Evolutionary conservation across 2,329 filamentous ascomycete species (phyloP).

Genomic region (Pseudogymnoascus sp.): DNA sequence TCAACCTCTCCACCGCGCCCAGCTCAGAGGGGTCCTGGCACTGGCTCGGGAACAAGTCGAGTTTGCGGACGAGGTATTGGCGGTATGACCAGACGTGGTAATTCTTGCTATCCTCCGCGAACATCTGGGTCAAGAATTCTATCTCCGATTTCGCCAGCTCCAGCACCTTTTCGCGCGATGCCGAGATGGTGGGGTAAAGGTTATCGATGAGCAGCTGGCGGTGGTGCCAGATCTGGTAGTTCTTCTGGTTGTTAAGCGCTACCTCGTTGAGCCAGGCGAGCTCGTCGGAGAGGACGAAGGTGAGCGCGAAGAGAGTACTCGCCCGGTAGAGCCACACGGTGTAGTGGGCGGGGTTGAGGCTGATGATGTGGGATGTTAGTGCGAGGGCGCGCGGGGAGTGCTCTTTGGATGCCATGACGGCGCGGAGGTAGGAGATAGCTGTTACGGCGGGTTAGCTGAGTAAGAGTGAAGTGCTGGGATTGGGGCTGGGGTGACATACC

Average conservation of each 20-base stretch:
- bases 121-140: slow-evolving; percentile 70
- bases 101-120: slow-evolving; percentile 84
- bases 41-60: slow-evolving; percentile 58
- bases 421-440: slow-evolving; percentile 88
- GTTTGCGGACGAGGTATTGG: slow-evolving; percentile 56
- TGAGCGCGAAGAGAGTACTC: slow-evolving; percentile 60
- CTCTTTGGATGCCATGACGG: slow-evolving; percentile 85
- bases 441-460: slow-evolving; percentile 3
- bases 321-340: slow-evolving; percentile 97
- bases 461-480: background rate
- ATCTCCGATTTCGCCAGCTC: slow-evolving; percentile 57
- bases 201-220: slow-evolving; percentile 56
- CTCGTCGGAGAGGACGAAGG: slow-evolving; percentile 38
- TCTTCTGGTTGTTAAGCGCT: slow-evolving; percentile 79
- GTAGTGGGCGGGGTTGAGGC: slow-evolving; percentile 93
- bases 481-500: slow-evolving; percentile 34
- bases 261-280: slow-evolving; percentile 79
- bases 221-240: slow-evolving; percentile 95
- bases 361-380: slow-evolving; percentile 83
- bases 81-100: slow-evolving; percentile 98
- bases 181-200: slow-evolving; percentile 51
- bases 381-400: slow-evolving; percentile 67
- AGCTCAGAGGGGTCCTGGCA: slow-evolving; percentile 52
- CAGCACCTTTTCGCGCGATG: slow-evolving; percentile 44
- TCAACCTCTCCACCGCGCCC: slow-evolving; percentile 58